A percentile compares a stretch with the other conserved stretches of the same genome.
phyloP scores from a whole-genome alignment of 257 asterid species.

The Echium plantagineum region DNA sequence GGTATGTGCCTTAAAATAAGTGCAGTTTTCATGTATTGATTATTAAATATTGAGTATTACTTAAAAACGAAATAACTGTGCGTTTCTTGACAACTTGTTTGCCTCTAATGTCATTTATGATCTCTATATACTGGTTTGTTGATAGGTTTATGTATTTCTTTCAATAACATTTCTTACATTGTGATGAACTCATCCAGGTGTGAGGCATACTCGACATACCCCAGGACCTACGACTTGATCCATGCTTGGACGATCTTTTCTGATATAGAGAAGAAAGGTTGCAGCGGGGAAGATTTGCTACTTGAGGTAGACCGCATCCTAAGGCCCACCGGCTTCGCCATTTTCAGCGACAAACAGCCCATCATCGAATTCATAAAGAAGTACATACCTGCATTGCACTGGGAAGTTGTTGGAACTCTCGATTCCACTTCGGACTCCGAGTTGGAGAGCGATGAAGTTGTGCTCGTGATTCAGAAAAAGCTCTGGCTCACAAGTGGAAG shows the following conservation, averaged over 20 bases:
- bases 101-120: too few species aligned
- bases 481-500: slow-evolving; percentile 84
- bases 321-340: slow-evolving; percentile 81
- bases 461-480: slow-evolving; percentile 64
- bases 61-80: too few species aligned
- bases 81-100: too few species aligned
- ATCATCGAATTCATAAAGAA: slow-evolving; percentile 79
- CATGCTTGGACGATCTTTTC: slow-evolving; percentile 84
- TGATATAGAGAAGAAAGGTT: slow-evolving; percentile 84
- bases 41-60: too few species aligned
- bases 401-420: slow-evolving; percentile 62
- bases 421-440: slow-evolving; percentile 43
- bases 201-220: slow-evolving; percentile 92
- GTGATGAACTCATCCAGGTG: slow-evolving; percentile 44
- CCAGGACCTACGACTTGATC: slow-evolving; percentile 81
- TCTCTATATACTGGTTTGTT: too few species aligned
- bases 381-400: slow-evolving; percentile 64
- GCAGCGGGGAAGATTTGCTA: slow-evolving; percentile 88
- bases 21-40: not conserved
- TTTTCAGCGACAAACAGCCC: slow-evolving; percentile 56
- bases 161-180: too few species aligned
- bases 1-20: slow-evolving; percentile 34
- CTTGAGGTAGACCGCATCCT: slow-evolving; percentile 88
- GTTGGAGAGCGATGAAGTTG: slow-evolving; percentile 56
- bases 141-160: too few species aligned